A percentile compares a stretch with the other conserved stretches of the same genome.
Conservation (phyloP, 352 stramenopile genomes). For the Globisporangium cylindrosporum region DNA sequence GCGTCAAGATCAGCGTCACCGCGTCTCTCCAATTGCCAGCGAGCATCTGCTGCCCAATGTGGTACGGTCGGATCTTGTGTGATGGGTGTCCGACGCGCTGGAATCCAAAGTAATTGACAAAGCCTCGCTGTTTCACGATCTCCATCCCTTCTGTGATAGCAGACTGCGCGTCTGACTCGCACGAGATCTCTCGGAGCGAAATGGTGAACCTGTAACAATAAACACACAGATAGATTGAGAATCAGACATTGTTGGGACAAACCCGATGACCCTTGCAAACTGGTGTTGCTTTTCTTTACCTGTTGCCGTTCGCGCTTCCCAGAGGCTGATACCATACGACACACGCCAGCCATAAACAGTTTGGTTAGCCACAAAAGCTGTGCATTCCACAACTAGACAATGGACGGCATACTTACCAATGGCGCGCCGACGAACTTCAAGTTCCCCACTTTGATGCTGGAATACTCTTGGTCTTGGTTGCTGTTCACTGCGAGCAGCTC, state of each 20-base stretch:
- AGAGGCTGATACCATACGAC: constrained; percentile 26
- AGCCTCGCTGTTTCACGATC: constrained; percentile 35
- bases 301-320: constrained; percentile 53
- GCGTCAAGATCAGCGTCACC: constrained; percentile 42
- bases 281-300: constrained; percentile 14
- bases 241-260: background rate
- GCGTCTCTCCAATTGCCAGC: constrained; percentile 57
- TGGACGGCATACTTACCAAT: constrained; percentile 27
- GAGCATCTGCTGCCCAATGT: constrained; percentile 71
- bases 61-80: constrained; percentile 46
- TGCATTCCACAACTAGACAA: background rate
- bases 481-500: constrained; percentile 41
- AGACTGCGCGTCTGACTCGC: constrained; percentile 16
- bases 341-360: background rate
- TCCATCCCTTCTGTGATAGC: constrained; percentile 26
- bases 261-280: background rate
- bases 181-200: constrained; percentile 34
- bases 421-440: constrained; percentile 48
- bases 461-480: constrained; percentile 6
- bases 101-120: constrained; percentile 85
- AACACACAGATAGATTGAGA: background rate
- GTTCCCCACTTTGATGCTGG: constrained; percentile 39
- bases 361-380: background rate
- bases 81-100: constrained; percentile 62
- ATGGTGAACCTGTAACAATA: constrained; percentile 45